Evolutionary conservation across 2,329 filamentous ascomycete genomes (phyloP).

Genomic region (Trichoderma breve): DNA sequence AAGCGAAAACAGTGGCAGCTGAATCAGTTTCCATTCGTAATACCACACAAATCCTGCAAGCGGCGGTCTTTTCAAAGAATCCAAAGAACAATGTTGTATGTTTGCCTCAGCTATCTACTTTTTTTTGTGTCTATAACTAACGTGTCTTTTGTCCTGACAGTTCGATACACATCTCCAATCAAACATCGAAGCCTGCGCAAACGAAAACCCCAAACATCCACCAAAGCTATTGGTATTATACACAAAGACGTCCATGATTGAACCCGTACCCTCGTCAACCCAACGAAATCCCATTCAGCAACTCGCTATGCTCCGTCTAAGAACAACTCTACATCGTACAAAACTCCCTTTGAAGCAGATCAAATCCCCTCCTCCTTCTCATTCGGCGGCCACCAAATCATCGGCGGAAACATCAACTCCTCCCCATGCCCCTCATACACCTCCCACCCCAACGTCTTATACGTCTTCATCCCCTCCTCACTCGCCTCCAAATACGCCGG

Average conservation of each 20-base stretch:
- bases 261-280: not conserved
- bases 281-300: not conserved
- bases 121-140: not conserved
- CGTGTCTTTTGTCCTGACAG: not conserved
- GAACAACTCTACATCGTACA: not conserved
- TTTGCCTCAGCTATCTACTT: not conserved
- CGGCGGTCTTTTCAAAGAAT: not conserved
- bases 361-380: not conserved
- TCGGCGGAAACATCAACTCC: slow-evolving; percentile 8
- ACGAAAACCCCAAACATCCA: not conserved
- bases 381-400: slow-evolving; percentile 19
- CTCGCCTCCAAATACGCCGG: slow-evolving; percentile 22
- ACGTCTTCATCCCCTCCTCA: slow-evolving; percentile 19
- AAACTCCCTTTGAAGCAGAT: not conserved
- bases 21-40: not conserved
- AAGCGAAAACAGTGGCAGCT: not conserved
- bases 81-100: not conserved
- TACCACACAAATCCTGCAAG: too few species aligned
- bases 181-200: not conserved
- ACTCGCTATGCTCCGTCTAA: not conserved
- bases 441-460: slow-evolving; percentile 18
- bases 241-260: not conserved
- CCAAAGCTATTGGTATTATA: not conserved
- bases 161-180: not conserved
- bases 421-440: not conserved